Evolutionary conservation across 768 basidiomycete species (phyloP).

Genomic region (Xerocomellus amylosporus): DNA sequence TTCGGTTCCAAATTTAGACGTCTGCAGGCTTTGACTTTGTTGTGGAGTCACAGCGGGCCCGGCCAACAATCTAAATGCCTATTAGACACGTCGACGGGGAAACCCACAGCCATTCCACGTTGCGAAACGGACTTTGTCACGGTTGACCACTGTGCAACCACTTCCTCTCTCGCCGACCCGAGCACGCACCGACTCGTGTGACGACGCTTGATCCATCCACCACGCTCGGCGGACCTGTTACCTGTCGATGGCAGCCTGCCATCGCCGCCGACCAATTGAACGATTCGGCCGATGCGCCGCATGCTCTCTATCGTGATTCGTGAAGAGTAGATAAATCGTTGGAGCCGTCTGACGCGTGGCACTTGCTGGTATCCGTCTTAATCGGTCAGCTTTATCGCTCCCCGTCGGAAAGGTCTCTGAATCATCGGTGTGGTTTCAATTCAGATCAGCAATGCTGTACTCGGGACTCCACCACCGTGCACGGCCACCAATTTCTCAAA

Average conservation of each 20-base stretch:
- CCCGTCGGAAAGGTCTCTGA: background rate
- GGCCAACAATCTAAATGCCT: background rate
- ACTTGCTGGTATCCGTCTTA: too few relatives aligned
- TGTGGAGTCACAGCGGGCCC: background rate
- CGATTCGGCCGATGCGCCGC: background rate
- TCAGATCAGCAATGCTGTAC: background rate
- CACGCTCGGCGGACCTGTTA: background rate
- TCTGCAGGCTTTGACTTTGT: background rate
- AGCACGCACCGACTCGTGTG: background rate
- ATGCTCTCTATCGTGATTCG: background rate
- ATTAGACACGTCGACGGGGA: background rate
- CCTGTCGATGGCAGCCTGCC: too few relatives aligned
- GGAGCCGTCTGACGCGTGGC: too few relatives aligned
- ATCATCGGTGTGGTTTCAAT: background rate
- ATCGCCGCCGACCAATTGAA: too few relatives aligned
- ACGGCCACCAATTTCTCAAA: background rate
- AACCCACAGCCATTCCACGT: background rate
- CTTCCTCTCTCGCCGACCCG: background rate
- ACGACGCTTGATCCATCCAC: background rate
- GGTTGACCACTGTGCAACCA: too few relatives aligned
- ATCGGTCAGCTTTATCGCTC: background rate
- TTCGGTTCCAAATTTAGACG: background rate
- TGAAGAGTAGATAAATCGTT: background rate
- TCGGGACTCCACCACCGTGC: too few relatives aligned
- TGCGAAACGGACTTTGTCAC: too few relatives aligned